These are phyloP conservation scores for Cercospora zeina DNA, from an alignment of 2,329 filamentous ascomycete species.

Conservation along the genomic window DNA sequence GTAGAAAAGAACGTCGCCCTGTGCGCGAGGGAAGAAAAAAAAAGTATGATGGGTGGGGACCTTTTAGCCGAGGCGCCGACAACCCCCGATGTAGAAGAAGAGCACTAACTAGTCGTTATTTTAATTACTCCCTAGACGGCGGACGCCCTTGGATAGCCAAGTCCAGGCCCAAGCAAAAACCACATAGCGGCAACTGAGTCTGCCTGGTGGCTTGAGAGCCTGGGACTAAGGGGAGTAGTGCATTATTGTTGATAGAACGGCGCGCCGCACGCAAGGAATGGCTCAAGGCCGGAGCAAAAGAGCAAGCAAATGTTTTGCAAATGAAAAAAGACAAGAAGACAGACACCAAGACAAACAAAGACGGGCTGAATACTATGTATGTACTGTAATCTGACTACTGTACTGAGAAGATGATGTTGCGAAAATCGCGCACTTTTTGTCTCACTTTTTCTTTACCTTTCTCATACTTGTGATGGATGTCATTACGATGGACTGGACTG, in stretches of 20 bases:
- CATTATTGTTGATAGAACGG: conserved; percentile 7
- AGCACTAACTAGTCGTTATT: background rate
- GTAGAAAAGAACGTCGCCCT: background rate
- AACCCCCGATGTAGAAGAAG: too few species aligned
- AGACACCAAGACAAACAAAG: background rate
- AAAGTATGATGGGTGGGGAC: background rate
- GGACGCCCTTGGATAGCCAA: background rate
- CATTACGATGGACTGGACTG: too few species aligned
- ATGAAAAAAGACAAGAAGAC: background rate
- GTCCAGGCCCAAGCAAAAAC: background rate
- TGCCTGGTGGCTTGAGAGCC: background rate
- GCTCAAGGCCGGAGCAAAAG: background rate
- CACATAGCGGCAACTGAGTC: background rate
- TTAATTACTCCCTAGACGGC: background rate
- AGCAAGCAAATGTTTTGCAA: background rate
- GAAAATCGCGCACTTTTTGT: too few species aligned
- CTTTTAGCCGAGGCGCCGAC: conserved; percentile 1
- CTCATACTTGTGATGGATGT: too few species aligned
- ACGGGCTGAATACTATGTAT: background rate
- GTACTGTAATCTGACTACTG: too few species aligned
- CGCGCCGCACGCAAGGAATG: background rate
- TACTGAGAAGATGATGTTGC: too few species aligned
- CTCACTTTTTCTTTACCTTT: too few species aligned
- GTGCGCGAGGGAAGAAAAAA: background rate
- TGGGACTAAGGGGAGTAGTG: background rate